These are phyloP conservation scores for Hyaloperonospora arabidopsidis DNA, from an alignment of 352 stramenopile species.

Conservation along the genomic window DNA sequence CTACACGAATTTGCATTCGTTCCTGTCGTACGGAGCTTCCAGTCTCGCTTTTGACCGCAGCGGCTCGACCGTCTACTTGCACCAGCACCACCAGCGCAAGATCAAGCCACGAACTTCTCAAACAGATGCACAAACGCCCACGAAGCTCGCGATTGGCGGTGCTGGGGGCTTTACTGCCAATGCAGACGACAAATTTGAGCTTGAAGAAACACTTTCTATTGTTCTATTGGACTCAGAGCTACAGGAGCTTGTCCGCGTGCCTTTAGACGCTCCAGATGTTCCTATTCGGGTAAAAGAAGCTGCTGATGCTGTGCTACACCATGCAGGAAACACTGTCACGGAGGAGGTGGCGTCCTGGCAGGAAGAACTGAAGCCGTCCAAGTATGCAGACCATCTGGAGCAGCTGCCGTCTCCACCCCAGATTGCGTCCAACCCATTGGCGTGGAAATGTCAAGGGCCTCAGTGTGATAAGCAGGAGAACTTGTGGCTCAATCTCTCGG, in stretches of 20 bases:
- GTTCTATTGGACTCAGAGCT: slow-evolving; percentile 57
- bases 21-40: slow-evolving; percentile 73
- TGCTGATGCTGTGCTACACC: slow-evolving; percentile 54
- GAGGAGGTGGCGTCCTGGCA: slow-evolving; percentile 80
- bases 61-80: slow-evolving; percentile 55
- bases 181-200: slow-evolving; percentile 86
- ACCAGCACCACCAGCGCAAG: slow-evolving; percentile 53
- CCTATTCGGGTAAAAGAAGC: slow-evolving; percentile 47
- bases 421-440: slow-evolving; percentile 60
- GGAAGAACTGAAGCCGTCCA: slow-evolving; percentile 67
- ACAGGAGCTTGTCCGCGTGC: slow-evolving; percentile 27
- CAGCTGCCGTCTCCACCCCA: slow-evolving; percentile 53
- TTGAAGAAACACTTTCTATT: slow-evolving; percentile 68
- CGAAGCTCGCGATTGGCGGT: slow-evolving; percentile 93
- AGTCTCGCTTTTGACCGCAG: slow-evolving; percentile 13
- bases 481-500: slow-evolving; percentile 98
- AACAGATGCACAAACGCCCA: slow-evolving; percentile 30
- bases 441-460: slow-evolving; percentile 86
- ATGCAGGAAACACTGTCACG: slow-evolving; percentile 66
- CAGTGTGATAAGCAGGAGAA: slow-evolving; percentile 95
- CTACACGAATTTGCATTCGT: slow-evolving; percentile 91
- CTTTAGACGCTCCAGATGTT: slow-evolving; percentile 32
- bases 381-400: slow-evolving; percentile 67
- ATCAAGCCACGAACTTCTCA: slow-evolving; percentile 12
- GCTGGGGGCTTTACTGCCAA: slow-evolving; percentile 89